Evolutionary conservation across 352 stramenopile genomes (phyloP), one percentile per base, ranked within the genome.

Genomic region (Pythium aristosporum): DNA sequence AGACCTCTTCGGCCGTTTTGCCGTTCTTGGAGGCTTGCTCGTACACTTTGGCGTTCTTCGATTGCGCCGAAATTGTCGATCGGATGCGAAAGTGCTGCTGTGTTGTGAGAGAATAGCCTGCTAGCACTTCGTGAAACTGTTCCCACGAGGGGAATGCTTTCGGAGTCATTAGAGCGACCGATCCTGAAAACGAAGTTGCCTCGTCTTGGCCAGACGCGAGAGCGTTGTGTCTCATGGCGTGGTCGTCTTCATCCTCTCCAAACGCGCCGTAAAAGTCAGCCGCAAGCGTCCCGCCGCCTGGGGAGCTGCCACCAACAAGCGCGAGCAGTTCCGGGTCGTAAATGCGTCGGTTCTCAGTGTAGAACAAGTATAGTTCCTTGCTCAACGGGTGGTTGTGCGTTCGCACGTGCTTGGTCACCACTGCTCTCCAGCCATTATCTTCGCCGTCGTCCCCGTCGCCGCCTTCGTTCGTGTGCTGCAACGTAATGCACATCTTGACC

Each of bases 401-500:
- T 23, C 78, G 79, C 32, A 85, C 67, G 57, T 92, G 83, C 42
- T 88, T 89, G 46, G 83, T 92, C 32, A 92, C 76, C 15, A 92
- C 76, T 9, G 90, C 75, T 57, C 89, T 77, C 83, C 83, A 92
- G 25, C 77, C 73, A 0, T 74, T 63, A 23, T 70, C 77, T 59
- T 48, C 39, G 28, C 69, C 77, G 59, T 64, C 54, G 0, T 69
- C 60, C 5, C 65, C 61, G 7, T 64, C 49, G 28, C 58, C 74
- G 63, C 1, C 37, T 8, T 57, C 46, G 12, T 25, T 43, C 20
- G 67, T 73, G 48, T 80, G 78, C 61, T 87, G 81, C 42, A 92
- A 50, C 34, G 81, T 92, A 48, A 89, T 82, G 58, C 81, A 92
- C 81, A 92, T 92, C 62, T 90, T 88, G 10, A 81, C 83, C 7